Conservation (phyloP, 345 rosid genomes). For the Lepidium didymum region DNA sequence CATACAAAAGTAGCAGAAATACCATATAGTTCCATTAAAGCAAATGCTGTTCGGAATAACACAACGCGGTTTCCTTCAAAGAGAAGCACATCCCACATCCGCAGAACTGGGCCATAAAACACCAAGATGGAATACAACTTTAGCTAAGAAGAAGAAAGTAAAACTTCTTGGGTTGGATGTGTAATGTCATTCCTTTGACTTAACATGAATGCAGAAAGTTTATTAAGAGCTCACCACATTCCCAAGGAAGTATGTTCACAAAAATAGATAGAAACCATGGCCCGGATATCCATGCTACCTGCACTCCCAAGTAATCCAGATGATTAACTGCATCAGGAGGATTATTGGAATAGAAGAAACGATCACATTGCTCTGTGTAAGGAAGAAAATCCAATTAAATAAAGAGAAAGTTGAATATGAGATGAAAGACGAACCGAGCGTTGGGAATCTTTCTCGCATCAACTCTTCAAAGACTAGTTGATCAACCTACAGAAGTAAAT, state of each 20-base stretch:
- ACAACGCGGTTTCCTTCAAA: conserved; percentile 95
- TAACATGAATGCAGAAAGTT: neutral
- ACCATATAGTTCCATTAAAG: conserved; percentile 91
- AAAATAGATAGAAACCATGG: conserved; percentile 99
- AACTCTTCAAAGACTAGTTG: conserved; percentile 96
- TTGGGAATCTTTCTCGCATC: conserved; percentile 91
- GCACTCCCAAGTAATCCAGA: conserved; percentile 99
- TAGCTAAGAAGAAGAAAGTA: neutral
- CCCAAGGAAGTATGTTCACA: conserved; percentile 96
- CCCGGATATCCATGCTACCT: conserved; percentile 93
- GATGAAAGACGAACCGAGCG: conserved; percentile 67
- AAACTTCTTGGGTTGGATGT: neutral
- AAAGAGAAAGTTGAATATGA: neutral
- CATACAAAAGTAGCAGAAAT: conserved; percentile 8
- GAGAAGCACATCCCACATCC: conserved; percentile 96
- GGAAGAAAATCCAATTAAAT: neutral
- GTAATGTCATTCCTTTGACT: neutral
- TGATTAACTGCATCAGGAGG: conserved; percentile 90
- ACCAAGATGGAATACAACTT: conserved; percentile 7
- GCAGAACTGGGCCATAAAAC: conserved; percentile 51
- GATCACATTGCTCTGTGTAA: conserved; percentile 28
- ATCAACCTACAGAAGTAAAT: conserved; percentile 59
- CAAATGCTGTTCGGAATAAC: conserved; percentile 91
- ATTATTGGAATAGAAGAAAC: conserved; percentile 39
- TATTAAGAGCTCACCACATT: conserved; percentile 61